These are phyloP conservation scores for Carex cristatella DNA, from an alignment of 176 grass and related monocot species.

Conservation along the genomic window DNA sequence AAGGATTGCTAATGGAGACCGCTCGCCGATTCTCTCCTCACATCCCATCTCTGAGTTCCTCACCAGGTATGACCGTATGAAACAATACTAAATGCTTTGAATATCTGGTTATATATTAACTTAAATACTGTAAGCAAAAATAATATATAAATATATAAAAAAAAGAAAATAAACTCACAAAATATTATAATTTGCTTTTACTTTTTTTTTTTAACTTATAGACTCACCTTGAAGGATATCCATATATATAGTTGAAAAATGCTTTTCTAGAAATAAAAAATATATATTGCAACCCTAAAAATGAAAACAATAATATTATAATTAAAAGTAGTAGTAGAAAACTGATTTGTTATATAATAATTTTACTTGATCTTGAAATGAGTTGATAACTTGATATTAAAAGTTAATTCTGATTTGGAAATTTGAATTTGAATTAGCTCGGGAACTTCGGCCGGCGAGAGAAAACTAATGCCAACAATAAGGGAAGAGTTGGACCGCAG, in stretches of 20 bases:
- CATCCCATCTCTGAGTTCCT: conserved; percentile 96
- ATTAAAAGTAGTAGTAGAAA: neutral
- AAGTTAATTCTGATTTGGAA: neutral
- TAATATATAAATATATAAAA: neutral
- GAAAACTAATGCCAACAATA: conserved; percentile 96
- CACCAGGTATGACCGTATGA: conserved; percentile 38
- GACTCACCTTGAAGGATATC: neutral
- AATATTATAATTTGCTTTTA: neutral
- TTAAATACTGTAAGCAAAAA: neutral
- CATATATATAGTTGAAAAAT: neutral
- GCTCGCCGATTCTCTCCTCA: conserved; percentile 68
- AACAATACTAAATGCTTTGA: neutral
- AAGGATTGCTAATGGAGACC: conserved; percentile 76
- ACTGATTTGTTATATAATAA: neutral
- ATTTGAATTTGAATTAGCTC: conserved; percentile 38
- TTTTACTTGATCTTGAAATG: neutral
- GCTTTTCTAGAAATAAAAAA: neutral
- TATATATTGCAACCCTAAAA: neutral
- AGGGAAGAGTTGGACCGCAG: conserved; percentile 86
- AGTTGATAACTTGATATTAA: neutral
- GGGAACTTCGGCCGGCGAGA: conserved; percentile 87
- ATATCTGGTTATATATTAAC: neutral
- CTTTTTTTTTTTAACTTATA: neutral
- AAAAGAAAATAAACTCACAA: neutral
- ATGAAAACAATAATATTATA: neutral